Evolutionary conservation across 2,329 filamentous ascomycete genomes (phyloP).

Genomic region (Teratosphaeria destructans): DNA sequence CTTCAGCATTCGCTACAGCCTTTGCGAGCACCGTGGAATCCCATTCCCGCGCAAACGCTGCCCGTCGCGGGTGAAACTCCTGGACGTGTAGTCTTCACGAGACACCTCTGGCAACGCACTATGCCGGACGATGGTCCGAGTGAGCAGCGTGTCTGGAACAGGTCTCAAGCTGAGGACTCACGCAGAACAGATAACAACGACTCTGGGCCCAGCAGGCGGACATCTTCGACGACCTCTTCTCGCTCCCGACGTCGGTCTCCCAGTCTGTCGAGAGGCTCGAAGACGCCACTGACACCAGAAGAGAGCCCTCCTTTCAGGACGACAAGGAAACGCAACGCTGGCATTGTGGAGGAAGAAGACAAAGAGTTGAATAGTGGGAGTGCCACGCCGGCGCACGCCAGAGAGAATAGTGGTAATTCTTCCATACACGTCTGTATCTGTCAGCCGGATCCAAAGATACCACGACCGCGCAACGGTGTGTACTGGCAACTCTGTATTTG

Average conservation of each 20-base stretch:
- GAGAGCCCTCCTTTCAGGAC: slow-evolving; percentile 24
- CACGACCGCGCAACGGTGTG: slow-evolving; percentile 60
- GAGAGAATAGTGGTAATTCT: slow-evolving; percentile 29
- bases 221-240: slow-evolving; percentile 21
- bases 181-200: slow-evolving; percentile 11
- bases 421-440: slow-evolving; percentile 54
- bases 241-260: slow-evolving; percentile 20
- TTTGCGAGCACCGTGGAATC: slow-evolving; percentile 8
- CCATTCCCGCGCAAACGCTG: slow-evolving; percentile 15
- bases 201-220: slow-evolving; percentile 13
- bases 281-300: slow-evolving; percentile 27
- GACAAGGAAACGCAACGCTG: slow-evolving; percentile 24
- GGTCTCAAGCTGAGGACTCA: slow-evolving; percentile 20
- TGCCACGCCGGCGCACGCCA: slow-evolving; percentile 18
- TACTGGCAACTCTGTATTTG: slow-evolving; percentile 8
- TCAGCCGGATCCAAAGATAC: slow-evolving; percentile 61
- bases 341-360: slow-evolving; percentile 23
- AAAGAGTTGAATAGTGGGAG: slow-evolving; percentile 16
- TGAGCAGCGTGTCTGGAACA: slow-evolving; percentile 21
- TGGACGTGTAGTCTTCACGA: slow-evolving; percentile 25
- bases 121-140: slow-evolving; percentile 22
- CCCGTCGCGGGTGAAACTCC: slow-evolving; percentile 12
- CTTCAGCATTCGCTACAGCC: slow-evolving; percentile 12
- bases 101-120: slow-evolving; percentile 28
- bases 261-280: slow-evolving; percentile 19